These are phyloP conservation scores for Saccharomycopsis javanensis DNA, from an alignment of 805 yeast genomes.

Conservation along the genomic window DNA sequence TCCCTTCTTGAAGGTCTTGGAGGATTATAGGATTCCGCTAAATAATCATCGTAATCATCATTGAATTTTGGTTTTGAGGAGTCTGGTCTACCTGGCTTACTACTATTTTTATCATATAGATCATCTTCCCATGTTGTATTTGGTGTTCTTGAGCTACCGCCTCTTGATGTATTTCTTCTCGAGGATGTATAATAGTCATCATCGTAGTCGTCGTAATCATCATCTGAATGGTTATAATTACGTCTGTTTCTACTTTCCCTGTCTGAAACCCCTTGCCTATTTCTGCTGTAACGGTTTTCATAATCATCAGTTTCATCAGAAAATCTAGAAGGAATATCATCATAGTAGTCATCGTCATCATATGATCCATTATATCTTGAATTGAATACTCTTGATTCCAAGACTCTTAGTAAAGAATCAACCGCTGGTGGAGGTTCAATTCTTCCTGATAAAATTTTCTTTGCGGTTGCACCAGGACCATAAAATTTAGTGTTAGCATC, in stretches of 20 bases:
- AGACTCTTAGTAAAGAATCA: constrained; percentile 75
- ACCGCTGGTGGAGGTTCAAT: constrained; percentile 91
- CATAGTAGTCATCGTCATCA: constrained; percentile 57
- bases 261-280: constrained; percentile 24
- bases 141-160: constrained; percentile 18
- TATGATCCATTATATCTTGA: constrained; percentile 41
- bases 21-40: constrained; percentile 24
- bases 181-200: constrained; percentile 17
- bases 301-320: constrained; percentile 49
- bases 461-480: constrained; percentile 83
- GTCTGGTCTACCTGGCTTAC: constrained; percentile 29
- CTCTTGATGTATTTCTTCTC: constrained; percentile 5
- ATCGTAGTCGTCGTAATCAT: constrained; percentile 24
- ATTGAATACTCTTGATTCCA: constrained; percentile 77
- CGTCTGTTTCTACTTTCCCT: constrained; percentile 25
- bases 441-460: constrained; percentile 70
- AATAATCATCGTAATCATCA: constrained; percentile 34
- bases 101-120: constrained; percentile 50
- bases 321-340: constrained; percentile 65
- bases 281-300: constrained; percentile 24
- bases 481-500: constrained; percentile 95
- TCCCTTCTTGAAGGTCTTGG: not conserved
- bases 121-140: constrained; percentile 79
- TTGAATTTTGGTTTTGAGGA: constrained; percentile 31
- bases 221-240: constrained; percentile 22